Conservation (phyloP, 1,284 basidiomycete genomes). For the Trametes sp. region DNA sequence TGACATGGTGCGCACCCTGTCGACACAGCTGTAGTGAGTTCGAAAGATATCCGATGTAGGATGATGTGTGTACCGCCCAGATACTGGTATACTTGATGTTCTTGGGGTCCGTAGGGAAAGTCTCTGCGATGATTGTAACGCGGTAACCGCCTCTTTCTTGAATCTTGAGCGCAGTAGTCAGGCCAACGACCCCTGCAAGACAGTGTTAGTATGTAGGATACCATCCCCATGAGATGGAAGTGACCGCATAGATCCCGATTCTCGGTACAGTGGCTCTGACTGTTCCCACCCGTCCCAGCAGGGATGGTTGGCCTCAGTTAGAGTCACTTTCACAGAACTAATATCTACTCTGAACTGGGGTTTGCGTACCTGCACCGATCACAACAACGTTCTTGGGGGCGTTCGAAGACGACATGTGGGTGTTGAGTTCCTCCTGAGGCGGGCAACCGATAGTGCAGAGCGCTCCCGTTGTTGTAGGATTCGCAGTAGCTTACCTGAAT, state of each 20-base stretch:
- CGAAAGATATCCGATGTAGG: neutral
- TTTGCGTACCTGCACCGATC: conserved; percentile 39
- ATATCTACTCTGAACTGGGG: too few species aligned
- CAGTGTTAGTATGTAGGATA: neutral
- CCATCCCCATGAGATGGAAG: too few species aligned
- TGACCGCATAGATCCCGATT: too few species aligned
- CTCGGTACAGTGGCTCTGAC: too few species aligned
- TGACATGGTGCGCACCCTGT: conserved; percentile 76
- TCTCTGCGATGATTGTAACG: conserved; percentile 73
- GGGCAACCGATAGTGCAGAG: too few species aligned
- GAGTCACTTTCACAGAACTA: too few species aligned
- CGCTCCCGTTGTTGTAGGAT: neutral
- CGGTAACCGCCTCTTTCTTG: conserved; percentile 64
- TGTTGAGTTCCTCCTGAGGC: neutral
- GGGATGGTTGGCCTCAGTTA: too few species aligned
- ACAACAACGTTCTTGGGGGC: conserved; percentile 39
- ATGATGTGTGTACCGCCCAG: conserved; percentile 69
- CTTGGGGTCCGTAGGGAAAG: conserved; percentile 71
- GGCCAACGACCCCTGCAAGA: conserved; percentile 68
- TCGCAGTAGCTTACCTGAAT: neutral
- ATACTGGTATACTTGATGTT: conserved; percentile 74
- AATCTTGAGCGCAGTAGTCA: conserved; percentile 72
- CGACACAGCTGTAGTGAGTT: neutral
- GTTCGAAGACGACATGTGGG: conserved; percentile 11
- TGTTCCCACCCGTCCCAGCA: too few species aligned